Base-by-base conservation (phyloP, 1,284 basidiomycete species). In the Cryptococcus sp. region DNA sequence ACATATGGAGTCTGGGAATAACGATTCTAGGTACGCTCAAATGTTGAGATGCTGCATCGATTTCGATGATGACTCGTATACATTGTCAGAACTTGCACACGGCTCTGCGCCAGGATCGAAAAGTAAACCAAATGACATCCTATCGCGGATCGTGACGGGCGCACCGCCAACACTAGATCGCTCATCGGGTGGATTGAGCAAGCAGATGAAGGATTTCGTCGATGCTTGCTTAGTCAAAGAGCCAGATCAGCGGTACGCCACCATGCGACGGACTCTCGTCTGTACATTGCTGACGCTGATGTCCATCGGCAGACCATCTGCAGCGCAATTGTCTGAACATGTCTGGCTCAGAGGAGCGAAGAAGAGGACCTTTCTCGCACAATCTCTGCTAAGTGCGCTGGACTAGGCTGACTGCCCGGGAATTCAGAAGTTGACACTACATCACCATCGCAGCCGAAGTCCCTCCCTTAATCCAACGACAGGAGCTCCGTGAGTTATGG, bases 1-100 rank as follows among this genome's bases (percentile, higher is more conserved):
- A 98, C 72, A 92, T 98, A 40, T 98, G 94, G 94, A 93, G 90
- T 75, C 80, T 98, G 58, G 94, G 94, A 4, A 93, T 98, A 69
- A 89, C 93, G 77, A 83, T 94, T 22, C 91, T 90, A 69, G 93
- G 69, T 70, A 13, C 46, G 61, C 54, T 35, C 46, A 38, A 22
- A 22, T 25, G 27, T 41, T 23, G 20, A 15, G 7, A 3, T 42
- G 19, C 20, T 19, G 20, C 17, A 41, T 8, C 38, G 19, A 15
- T 41, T 6, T 11, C 15, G 15, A 17, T 27, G 7, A 4, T 53
- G n/a, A n/a, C 46, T 63, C 40, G 61, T 60, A 45, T 59, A 62
- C 20, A 13, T 39, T 16, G 20, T 35, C 41, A 70, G 70, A 72
- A 58, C 64, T 77, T 11, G 71, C 70, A 17, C 62, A 67, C 15